Base-by-base conservation (phyloP, 1,284 basidiomycete species). In the Cutaneotrichosporon sp. region DNA sequence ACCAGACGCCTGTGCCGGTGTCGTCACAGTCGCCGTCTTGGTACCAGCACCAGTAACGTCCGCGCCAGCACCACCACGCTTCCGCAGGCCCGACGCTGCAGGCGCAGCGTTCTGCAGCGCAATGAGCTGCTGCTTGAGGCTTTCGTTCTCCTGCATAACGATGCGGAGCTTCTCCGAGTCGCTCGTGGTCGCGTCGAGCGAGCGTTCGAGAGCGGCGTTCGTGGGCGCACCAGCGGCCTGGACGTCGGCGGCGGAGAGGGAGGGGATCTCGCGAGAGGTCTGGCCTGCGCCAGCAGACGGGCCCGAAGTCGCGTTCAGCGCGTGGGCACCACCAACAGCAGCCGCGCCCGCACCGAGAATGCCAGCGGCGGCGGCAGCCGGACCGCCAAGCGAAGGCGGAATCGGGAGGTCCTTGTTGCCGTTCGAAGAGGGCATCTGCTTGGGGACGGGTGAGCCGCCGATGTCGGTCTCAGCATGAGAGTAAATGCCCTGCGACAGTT, bases 121-220 rank as follows among this genome's bases (percentile, higher is more conserved):
- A 30, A 69, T 70, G 32, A 78, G 69, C 60, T 76, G 72, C 10
- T 73, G 67, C 40, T 75, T 73, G 40, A 80, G 73, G 42, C 68
- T 64, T 18, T 81, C 76, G 68, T 81, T 81, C 69, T 81, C 82
- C 57, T 73, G 63, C 51, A 76, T 61, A 0, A 75, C 76, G 30
- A 69, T 65, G 16, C 76, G 65, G 56, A 81, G 73, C 68, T 81
- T 78, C 34, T 81, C 78, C 26, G 72, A 73, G 60, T 77, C 76
- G 57, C 75, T 73, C 18, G 73, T 72, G 30, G 78, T 73, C 6
- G 69, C 60, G 8, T 72, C 63, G 49, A 80, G 64, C 34, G 78
- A 73, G 32, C 72, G 58, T 57, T 76, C 75, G 49, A 81, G 73
- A 8, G 73, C 72, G 21, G 61, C 68, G 64, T 77, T 72, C 47